Conservation (phyloP, 108 stramenopile species). For the Craspedostauros australis region DNA sequence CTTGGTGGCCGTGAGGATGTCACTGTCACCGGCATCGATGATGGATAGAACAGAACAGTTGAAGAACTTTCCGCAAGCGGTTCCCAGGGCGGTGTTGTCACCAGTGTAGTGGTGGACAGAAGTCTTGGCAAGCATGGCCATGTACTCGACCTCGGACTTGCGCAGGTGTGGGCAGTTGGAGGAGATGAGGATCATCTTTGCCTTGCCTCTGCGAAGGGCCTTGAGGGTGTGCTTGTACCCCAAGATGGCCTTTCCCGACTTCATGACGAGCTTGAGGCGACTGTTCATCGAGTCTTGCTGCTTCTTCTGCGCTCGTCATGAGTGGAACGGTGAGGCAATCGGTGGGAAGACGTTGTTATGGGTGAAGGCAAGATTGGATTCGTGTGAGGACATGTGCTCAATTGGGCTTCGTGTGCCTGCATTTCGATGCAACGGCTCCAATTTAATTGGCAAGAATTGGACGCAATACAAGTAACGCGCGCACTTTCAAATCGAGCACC, state of each 20-base stretch:
- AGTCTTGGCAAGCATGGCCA: slow-evolving; percentile 97
- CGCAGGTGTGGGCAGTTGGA: slow-evolving; percentile 97
- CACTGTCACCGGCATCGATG: slow-evolving; percentile 91
- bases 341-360: not conserved
- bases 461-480: not conserved
- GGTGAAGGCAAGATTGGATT: slow-evolving; percentile 2
- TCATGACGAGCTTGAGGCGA: slow-evolving; percentile 98
- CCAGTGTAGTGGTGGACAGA: slow-evolving; percentile 95
- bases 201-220: slow-evolving; percentile 86
- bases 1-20: slow-evolving; percentile 57
- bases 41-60: slow-evolving; percentile 90
- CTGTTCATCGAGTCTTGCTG: slow-evolving; percentile 96
- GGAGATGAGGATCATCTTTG: slow-evolving; percentile 94
- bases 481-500: not conserved
- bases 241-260: slow-evolving; percentile 94
- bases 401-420: not conserved
- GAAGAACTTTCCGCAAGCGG: slow-evolving; percentile 97
- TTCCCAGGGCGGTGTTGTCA: slow-evolving; percentile 95
- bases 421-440: not conserved
- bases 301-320: slow-evolving; percentile 59
- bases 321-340: slow-evolving; percentile 3
- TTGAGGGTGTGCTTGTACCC: slow-evolving; percentile 97
- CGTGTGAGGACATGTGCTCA: not conserved
- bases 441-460: not conserved
- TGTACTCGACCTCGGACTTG: slow-evolving; percentile 98